These are phyloP conservation scores for Dryadomyces sulphureus DNA, from an alignment of 2,329 filamentous ascomycete genomes.

Conservation along the genomic window DNA sequence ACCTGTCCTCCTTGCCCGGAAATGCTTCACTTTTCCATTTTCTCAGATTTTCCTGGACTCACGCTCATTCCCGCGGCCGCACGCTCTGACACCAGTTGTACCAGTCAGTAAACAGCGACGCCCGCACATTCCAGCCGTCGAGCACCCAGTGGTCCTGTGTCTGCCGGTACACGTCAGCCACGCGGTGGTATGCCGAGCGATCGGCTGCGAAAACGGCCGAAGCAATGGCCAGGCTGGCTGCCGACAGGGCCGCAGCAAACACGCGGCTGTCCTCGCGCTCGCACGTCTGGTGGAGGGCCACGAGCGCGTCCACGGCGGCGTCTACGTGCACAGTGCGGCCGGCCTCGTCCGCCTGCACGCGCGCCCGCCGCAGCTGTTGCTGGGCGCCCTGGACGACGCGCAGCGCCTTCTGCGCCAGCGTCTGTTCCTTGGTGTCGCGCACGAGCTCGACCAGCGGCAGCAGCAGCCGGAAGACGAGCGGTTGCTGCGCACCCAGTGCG, in stretches of 20 bases:
- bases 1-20: not conserved
- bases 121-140: conserved; percentile 44
- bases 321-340: conserved; percentile 20
- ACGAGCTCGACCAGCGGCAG: conserved; percentile 64
- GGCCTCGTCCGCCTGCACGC: conserved; percentile 22
- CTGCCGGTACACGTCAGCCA: conserved; percentile 49
- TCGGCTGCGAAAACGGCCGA: conserved; percentile 44
- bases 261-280: conserved; percentile 42
- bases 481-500: not conserved
- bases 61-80: not conserved
- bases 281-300: conserved; percentile 45
- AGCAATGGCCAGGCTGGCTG: conserved; percentile 52
- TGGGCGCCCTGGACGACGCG: conserved; percentile 60
- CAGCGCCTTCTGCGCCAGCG: conserved; percentile 58
- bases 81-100: conserved; percentile 44
- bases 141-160: conserved; percentile 46
- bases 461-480: conserved; percentile 52
- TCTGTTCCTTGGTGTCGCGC: conserved; percentile 61
- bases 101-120: conserved; percentile 57
- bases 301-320: conserved; percentile 41
- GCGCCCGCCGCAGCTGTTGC: conserved; percentile 47
- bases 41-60: not conserved
- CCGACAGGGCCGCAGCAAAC: conserved; percentile 62
- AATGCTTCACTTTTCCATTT: not conserved
- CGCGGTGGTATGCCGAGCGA: conserved; percentile 33